phyloP scores from a whole-genome alignment of 305 asterid genomes.

The Lippia alba region DNA sequence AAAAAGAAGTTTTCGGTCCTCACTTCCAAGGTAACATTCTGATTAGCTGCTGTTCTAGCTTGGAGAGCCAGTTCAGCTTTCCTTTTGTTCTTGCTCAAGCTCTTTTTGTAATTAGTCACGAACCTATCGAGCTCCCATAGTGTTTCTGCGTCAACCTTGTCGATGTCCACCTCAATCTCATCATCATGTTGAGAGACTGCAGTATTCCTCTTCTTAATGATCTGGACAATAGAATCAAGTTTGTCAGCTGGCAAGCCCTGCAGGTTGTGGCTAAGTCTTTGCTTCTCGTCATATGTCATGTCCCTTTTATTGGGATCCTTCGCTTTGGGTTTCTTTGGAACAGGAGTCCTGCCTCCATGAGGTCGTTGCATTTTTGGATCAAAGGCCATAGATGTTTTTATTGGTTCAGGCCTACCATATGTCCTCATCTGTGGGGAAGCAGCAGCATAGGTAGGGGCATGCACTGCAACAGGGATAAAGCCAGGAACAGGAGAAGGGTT shows the following conservation, averaged over 20 bases:
- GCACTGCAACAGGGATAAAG: constrained; percentile 23
- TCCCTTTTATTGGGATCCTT: constrained; percentile 75
- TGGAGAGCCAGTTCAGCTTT: constrained; percentile 66
- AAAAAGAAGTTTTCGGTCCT: constrained; percentile 17
- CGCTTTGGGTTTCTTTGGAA: constrained; percentile 77
- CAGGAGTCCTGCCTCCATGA: constrained; percentile 55
- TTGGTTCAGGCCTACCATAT: constrained; percentile 45
- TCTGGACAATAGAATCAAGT: constrained; percentile 72
- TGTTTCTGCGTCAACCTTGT: constrained; percentile 77
- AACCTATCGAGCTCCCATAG: constrained; percentile 88
- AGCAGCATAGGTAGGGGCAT: constrained; percentile 29
- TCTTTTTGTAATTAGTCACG: constrained; percentile 74
- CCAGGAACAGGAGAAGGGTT: constrained; percentile 33
- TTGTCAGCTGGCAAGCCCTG: constrained; percentile 74
- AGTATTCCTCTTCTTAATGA: constrained; percentile 70
- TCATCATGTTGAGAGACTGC: constrained; percentile 69
- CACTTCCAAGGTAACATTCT: constrained; percentile 44
- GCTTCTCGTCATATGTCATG: constrained; percentile 85
- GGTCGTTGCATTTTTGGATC: constrained; percentile 47
- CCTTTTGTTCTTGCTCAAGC: constrained; percentile 72
- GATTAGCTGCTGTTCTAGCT: constrained; percentile 48
- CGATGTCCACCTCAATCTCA: constrained; percentile 87
- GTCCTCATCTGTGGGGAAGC: constrained; percentile 33
- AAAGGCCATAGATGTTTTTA: constrained; percentile 39
- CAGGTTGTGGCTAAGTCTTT: constrained; percentile 68